Evolutionary conservation across 441 rosid species (phyloP).

Genomic region (Adansonia grandidieri): DNA sequence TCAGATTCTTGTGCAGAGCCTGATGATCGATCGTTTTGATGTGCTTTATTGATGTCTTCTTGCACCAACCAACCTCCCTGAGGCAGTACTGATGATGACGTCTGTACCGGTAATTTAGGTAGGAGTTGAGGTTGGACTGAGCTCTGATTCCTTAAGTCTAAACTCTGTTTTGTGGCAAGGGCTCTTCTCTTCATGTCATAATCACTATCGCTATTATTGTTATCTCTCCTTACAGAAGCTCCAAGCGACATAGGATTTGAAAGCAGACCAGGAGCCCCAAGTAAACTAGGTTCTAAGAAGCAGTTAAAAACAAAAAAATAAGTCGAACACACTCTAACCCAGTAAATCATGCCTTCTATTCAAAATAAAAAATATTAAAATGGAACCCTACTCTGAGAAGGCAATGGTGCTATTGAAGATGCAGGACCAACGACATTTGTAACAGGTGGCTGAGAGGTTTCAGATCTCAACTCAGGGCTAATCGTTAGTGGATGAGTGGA

Average conservation of each 20-base stretch:
- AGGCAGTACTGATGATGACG: constrained; percentile 44
- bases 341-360: constrained; percentile 20
- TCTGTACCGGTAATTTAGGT: constrained; percentile 52
- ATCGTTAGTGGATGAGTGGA: constrained; percentile 42
- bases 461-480: constrained; percentile 53
- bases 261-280: constrained; percentile 58
- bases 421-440: constrained; percentile 44
- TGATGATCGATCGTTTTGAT: constrained; percentile 34
- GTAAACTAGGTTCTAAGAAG: constrained; percentile 72
- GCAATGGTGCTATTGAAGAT: constrained; percentile 42
- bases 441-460: constrained; percentile 53
- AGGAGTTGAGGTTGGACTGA: constrained; percentile 64
- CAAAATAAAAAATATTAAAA: not conserved
- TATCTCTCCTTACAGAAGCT: constrained; percentile 66
- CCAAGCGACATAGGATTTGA: constrained; percentile 46
- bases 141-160: constrained; percentile 57
- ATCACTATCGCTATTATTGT: constrained; percentile 35
- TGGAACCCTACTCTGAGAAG: constrained; percentile 60
- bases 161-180: constrained; percentile 42
- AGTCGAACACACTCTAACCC: constrained; percentile 2
- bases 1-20: constrained; percentile 43
- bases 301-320: constrained; percentile 28
- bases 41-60: constrained; percentile 44
- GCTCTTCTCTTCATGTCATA: constrained; percentile 38
- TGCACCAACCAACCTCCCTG: constrained; percentile 73